phyloP scores from a whole-genome alignment of 2,329 filamentous ascomycete genomes.

The Penicillium sclerotigenum region DNA sequence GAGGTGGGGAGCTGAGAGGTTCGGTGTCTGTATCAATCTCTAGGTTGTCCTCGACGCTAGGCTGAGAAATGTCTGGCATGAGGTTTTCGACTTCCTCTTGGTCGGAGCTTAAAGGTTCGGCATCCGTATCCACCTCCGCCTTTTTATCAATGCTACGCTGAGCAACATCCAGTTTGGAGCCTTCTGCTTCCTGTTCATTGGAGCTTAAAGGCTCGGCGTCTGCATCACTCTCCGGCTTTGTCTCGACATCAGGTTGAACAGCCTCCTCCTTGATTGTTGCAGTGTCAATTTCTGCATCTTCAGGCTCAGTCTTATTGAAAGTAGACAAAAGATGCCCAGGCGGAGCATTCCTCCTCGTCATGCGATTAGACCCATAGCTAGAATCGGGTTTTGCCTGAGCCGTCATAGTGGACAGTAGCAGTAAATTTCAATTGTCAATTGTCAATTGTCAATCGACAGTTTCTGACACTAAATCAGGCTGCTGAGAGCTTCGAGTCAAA shows the following conservation, averaged over 20 bases:
- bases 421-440: neutral
- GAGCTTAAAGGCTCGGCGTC: constrained; percentile 7
- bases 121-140: neutral
- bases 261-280: neutral
- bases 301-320: constrained; percentile 19
- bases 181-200: constrained; percentile 4
- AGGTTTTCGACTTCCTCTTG: constrained; percentile 4
- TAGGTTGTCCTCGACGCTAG: neutral
- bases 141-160: neutral
- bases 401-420: constrained; percentile 18
- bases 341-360: constrained; percentile 21
- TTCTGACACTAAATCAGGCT: neutral
- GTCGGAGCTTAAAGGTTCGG: neutral
- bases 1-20: constrained; percentile 30
- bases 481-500: neutral
- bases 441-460: neutral
- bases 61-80: neutral
- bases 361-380: constrained; percentile 25
- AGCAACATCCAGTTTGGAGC: neutral
- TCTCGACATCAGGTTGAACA: neutral
- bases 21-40: constrained; percentile 35
- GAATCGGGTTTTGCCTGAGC: constrained; percentile 23
- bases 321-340: constrained; percentile 24
- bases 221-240: neutral
- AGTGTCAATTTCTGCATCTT: neutral